Evolutionary conservation across 805 yeast genomes (phyloP).

Genomic region (Torulaspora maleeae): DNA sequence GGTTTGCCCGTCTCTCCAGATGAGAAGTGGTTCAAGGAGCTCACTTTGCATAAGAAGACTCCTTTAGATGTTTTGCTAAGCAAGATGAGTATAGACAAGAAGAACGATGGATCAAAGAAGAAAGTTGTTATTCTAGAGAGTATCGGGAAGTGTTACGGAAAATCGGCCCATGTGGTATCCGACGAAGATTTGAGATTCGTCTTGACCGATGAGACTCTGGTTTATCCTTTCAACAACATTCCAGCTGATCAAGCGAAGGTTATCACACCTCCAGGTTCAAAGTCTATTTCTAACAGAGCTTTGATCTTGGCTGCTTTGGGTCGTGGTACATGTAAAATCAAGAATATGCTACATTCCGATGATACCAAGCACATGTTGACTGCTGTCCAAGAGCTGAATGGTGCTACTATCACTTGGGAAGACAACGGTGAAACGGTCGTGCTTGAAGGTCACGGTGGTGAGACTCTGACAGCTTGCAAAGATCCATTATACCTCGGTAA

Average conservation of each 20-base stretch:
- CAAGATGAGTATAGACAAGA: slow-evolving; percentile 94
- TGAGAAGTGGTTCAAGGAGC: slow-evolving; percentile 65
- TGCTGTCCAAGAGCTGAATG: slow-evolving; percentile 74
- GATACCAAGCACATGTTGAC: slow-evolving; percentile 93
- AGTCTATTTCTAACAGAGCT: slow-evolving; percentile 94
- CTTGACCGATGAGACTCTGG: slow-evolving; percentile 73
- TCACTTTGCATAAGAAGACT: slow-evolving; percentile 64
- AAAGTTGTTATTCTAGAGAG: slow-evolving; percentile 76
- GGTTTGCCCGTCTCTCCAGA: slow-evolving; percentile 76
- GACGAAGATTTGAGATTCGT: slow-evolving; percentile 79
- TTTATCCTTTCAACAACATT: slow-evolving; percentile 48
- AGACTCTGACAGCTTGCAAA: slow-evolving; percentile 52
- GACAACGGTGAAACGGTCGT: slow-evolving; percentile 88
- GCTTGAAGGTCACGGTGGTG: slow-evolving; percentile 81
- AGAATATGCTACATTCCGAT: slow-evolving; percentile 88
- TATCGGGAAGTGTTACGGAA: slow-evolving; percentile 87
- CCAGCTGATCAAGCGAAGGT: slow-evolving; percentile 32
- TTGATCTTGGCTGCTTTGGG: slow-evolving; percentile 89
- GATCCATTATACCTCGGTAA: slow-evolving; percentile 84
- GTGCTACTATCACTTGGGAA: slow-evolving; percentile 77
- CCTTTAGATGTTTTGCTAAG: slow-evolving; percentile 70
- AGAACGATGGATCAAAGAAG: slow-evolving; percentile 89
- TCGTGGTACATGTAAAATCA: slow-evolving; percentile 73
- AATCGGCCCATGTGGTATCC: slow-evolving; percentile 75
- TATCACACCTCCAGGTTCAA: slow-evolving; percentile 91